Evolutionary conservation across 805 yeast species (phyloP).

Genomic region (Ogataea nakhonphanomensis): DNA sequence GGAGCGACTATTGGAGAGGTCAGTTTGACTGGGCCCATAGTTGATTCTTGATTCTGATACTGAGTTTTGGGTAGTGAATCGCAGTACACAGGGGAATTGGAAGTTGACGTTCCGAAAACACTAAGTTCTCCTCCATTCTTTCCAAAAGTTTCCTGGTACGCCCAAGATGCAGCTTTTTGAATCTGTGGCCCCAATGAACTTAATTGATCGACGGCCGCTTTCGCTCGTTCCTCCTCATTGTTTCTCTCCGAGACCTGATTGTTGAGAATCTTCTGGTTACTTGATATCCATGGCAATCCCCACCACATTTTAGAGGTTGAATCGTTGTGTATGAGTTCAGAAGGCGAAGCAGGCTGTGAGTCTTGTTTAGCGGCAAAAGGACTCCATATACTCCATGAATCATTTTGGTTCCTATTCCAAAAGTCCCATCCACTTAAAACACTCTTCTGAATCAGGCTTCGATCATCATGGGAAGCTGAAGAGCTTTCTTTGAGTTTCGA

Average conservation of each 20-base stretch:
- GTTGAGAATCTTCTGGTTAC: neutral
- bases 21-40: constrained; percentile 1
- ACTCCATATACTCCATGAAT: constrained; percentile 14
- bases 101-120: constrained; percentile 30
- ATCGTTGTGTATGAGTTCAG: neutral
- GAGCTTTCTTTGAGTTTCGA: constrained; percentile 19
- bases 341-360: neutral
- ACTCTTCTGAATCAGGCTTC: neutral
- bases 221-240: constrained; percentile 22
- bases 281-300: constrained; percentile 11
- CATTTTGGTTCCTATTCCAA: constrained; percentile 1
- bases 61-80: constrained; percentile 28
- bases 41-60: constrained; percentile 28
- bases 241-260: constrained; percentile 2
- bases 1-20: constrained; percentile 26
- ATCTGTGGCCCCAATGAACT: constrained; percentile 19
- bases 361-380: constrained; percentile 1
- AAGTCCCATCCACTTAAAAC: constrained; percentile 4
- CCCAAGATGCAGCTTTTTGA: constrained; percentile 31
- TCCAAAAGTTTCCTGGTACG: constrained; percentile 15
- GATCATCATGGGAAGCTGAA: neutral
- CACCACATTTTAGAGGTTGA: constrained; percentile 1
- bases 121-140: constrained; percentile 24
- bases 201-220: constrained; percentile 25
- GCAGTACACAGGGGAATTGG: constrained; percentile 26